phyloP scores from a whole-genome alignment of 2,329 filamentous ascomycete species.

The Fusarium coffeatum region DNA sequence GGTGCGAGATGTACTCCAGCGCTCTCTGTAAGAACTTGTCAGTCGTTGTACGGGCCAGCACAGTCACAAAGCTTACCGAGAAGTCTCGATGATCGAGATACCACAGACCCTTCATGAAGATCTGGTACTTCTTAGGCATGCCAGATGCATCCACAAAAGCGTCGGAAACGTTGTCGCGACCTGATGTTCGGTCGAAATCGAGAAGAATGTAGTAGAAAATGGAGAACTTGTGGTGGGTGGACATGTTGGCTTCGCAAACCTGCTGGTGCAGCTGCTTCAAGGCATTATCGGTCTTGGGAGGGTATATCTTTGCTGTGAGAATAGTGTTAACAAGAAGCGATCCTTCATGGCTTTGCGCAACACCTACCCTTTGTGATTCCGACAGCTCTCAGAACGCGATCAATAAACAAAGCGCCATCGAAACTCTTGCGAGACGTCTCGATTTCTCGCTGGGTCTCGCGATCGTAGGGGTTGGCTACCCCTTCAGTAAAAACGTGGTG shows the following conservation, averaged over 20 bases:
- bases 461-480: constrained; percentile 70
- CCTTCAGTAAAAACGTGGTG: constrained; percentile 74
- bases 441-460: constrained; percentile 70
- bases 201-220: constrained; percentile 86
- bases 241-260: constrained; percentile 72
- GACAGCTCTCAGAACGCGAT: constrained; percentile 77
- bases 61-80: constrained; percentile 55
- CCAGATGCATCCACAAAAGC: constrained; percentile 71
- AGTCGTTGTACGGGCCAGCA: background rate
- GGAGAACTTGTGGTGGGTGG: constrained; percentile 82
- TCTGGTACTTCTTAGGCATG: constrained; percentile 79
- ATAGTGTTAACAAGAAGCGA: background rate
- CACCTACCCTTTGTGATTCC: constrained; percentile 74
- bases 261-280: constrained; percentile 77
- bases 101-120: constrained; percentile 87
- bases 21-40: constrained; percentile 61
- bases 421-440: constrained; percentile 74
- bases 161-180: constrained; percentile 63
- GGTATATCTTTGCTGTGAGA: constrained; percentile 73
- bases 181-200: constrained; percentile 71
- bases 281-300: constrained; percentile 75
- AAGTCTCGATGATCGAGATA: constrained; percentile 80
- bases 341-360: rapidly evolving
- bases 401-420: constrained; percentile 80
- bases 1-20: constrained; percentile 81